These are phyloP conservation scores for Perkinsus olseni DNA, from an alignment of 169 alveolate species.

Conservation along the genomic window DNA sequence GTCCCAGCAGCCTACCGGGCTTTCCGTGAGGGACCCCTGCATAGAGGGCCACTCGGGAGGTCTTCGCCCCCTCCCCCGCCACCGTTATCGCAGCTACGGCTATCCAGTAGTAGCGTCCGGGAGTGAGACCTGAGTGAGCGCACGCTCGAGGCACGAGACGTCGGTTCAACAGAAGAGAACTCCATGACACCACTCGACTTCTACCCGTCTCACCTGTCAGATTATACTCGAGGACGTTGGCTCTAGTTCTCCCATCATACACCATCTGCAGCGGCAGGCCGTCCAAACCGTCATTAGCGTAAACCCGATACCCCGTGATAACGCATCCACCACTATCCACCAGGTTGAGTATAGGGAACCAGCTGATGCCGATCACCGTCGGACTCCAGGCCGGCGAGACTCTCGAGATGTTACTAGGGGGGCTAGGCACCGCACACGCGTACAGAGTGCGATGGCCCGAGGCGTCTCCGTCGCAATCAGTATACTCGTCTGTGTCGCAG, in stretches of 20 bases:
- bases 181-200: not conserved
- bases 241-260: slow-evolving; percentile 24
- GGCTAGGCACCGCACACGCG: not conserved
- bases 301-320: slow-evolving; percentile 27
- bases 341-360: not conserved
- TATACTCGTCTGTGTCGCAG: not conserved
- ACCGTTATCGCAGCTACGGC: not conserved
- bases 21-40: not conserved
- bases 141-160: not conserved
- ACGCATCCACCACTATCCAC: slow-evolving; percentile 17
- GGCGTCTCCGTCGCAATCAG: not conserved
- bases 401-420: not conserved
- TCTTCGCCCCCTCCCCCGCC: not conserved
- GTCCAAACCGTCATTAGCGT: slow-evolving; percentile 32
- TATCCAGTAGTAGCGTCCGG: not conserved
- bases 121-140: not conserved
- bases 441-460: not conserved
- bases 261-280: slow-evolving; percentile 13
- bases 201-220: not conserved
- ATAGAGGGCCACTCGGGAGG: not conserved
- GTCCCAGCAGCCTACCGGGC: not conserved
- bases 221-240: slow-evolving; percentile 10
- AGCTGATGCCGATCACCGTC: not conserved
- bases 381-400: not conserved
- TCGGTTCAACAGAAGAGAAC: not conserved